Conservation (phyloP, 164 flowering plant genomes). For the Aristolochia contorta region DNA sequence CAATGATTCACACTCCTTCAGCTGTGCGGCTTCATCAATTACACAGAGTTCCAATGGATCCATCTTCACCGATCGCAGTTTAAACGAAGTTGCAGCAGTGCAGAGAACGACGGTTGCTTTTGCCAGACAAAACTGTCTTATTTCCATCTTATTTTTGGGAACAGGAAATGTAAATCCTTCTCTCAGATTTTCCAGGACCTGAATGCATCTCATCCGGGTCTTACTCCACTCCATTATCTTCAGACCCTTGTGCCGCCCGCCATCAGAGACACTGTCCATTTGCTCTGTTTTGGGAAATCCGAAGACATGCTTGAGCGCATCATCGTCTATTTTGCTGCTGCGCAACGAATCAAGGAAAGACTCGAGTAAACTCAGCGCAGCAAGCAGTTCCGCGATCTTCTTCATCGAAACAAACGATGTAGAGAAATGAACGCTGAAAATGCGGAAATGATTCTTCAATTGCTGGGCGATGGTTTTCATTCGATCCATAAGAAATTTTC, state of each 20-base stretch:
- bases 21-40: slow-evolving; percentile 53
- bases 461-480: slow-evolving; percentile 12
- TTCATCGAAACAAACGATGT: slow-evolving; percentile 11
- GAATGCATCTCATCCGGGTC: slow-evolving; percentile 22
- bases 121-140: slow-evolving; percentile 18
- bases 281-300: slow-evolving; percentile 2
- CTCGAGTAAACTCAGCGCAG: slow-evolving; percentile 21
- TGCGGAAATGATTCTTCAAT: slow-evolving; percentile 25
- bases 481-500: slow-evolving; percentile 27
- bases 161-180: slow-evolving; percentile 23
- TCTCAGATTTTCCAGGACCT: slow-evolving; percentile 16
- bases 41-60: slow-evolving; percentile 21
- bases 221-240: not conserved
- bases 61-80: slow-evolving; percentile 10
- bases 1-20: slow-evolving; percentile 47
- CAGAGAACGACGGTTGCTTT: slow-evolving; percentile 32
- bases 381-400: slow-evolving; percentile 17
- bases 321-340: slow-evolving; percentile 15
- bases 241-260: not conserved
- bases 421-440: slow-evolving; percentile 38
- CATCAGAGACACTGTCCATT: too few relatives aligned
- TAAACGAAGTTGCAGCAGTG: slow-evolving; percentile 32
- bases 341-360: slow-evolving; percentile 22
- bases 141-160: not conserved
- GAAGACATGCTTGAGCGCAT: slow-evolving; percentile 32